phyloP scores from a whole-genome alignment of 1,139 yeast genomes.

The Saccharomyces hybrid region DNA sequence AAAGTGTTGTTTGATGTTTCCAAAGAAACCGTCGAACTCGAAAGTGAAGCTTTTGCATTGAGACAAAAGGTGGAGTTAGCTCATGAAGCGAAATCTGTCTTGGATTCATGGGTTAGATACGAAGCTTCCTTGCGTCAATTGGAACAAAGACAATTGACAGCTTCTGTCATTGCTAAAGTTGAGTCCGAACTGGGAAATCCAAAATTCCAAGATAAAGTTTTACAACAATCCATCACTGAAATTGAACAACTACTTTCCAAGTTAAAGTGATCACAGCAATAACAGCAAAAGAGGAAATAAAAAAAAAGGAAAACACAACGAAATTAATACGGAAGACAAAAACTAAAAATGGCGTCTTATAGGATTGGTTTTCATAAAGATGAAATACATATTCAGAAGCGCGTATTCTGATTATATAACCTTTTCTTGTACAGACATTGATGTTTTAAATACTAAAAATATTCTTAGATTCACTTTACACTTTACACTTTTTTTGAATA shows the following conservation, averaged over 20 bases:
- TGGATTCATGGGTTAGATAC: conserved; percentile 98
- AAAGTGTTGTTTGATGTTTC: conserved; percentile 86
- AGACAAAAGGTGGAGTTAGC: conserved; percentile 87
- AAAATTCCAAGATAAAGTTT: conserved; percentile 88
- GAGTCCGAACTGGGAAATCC: conserved; percentile 77
- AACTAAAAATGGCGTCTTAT: neutral
- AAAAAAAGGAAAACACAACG: neutral
- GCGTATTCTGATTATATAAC: neutral
- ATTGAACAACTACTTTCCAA: conserved; percentile 71
- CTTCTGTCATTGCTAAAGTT: conserved; percentile 81
- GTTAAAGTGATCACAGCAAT: conserved; percentile 17
- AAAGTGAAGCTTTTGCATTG: conserved; percentile 86
- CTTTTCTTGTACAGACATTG: neutral
- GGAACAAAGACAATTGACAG: conserved; percentile 88
- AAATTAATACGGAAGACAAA: neutral
- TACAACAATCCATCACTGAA: conserved; percentile 85
- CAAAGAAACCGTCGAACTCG: conserved; percentile 92
- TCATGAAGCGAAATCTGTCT: conserved; percentile 83
- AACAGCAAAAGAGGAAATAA: neutral
- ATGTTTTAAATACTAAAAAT: neutral
- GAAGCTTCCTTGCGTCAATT: conserved; percentile 94
- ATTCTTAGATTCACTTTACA: neutral
- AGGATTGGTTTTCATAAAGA: neutral
- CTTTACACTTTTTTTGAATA: neutral
- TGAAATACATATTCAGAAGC: neutral